A percentile compares a stretch with the other conserved stretches of the same genome.
Conservation (phyloP, 768 basidiomycete genomes). For the Termitomyces bulborhizus region DNA sequence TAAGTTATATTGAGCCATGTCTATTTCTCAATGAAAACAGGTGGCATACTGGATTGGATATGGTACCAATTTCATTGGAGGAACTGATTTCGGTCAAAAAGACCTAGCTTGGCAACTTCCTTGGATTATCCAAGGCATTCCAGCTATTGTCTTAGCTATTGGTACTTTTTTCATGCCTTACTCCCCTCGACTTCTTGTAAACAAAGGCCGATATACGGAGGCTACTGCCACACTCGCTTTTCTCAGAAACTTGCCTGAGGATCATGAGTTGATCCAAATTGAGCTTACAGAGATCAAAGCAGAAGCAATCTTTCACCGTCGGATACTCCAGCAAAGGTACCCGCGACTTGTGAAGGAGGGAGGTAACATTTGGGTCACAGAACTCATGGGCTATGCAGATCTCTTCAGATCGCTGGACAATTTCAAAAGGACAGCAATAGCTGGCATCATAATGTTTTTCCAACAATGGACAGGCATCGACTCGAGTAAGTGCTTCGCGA, state of each 20-base stretch:
- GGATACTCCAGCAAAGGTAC: slow-evolving; percentile 17
- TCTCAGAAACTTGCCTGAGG: slow-evolving; percentile 25
- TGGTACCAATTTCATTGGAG: slow-evolving; percentile 14
- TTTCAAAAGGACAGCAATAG: slow-evolving; percentile 12
- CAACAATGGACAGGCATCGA: slow-evolving; percentile 21
- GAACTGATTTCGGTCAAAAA: slow-evolving; percentile 10
- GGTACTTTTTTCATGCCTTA: slow-evolving; percentile 29
- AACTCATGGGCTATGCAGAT: slow-evolving; percentile 12
- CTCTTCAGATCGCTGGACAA: slow-evolving; percentile 13
- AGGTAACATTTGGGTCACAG: slow-evolving; percentile 10
- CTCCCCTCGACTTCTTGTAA: slow-evolving; percentile 37
- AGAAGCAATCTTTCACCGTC: slow-evolving; percentile 11
- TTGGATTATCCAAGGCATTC: slow-evolving; percentile 26
- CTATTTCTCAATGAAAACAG: neutral
- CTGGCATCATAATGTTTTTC: slow-evolving; percentile 15
- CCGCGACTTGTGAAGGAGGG: slow-evolving; percentile 13
- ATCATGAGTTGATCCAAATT: slow-evolving; percentile 26
- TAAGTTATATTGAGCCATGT: neutral
- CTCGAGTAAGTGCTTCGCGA: slow-evolving; percentile 9
- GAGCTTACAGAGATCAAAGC: slow-evolving; percentile 31
- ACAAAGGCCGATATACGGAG: slow-evolving; percentile 29
- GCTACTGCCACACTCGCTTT: slow-evolving; percentile 26
- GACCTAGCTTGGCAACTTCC: slow-evolving; percentile 14
- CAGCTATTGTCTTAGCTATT: slow-evolving; percentile 24
- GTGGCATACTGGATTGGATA: slow-evolving; percentile 14